These are phyloP conservation scores for Austroboletus niveus DNA, from an alignment of 1,284 basidiomycete species.

Conservation along the genomic window DNA sequence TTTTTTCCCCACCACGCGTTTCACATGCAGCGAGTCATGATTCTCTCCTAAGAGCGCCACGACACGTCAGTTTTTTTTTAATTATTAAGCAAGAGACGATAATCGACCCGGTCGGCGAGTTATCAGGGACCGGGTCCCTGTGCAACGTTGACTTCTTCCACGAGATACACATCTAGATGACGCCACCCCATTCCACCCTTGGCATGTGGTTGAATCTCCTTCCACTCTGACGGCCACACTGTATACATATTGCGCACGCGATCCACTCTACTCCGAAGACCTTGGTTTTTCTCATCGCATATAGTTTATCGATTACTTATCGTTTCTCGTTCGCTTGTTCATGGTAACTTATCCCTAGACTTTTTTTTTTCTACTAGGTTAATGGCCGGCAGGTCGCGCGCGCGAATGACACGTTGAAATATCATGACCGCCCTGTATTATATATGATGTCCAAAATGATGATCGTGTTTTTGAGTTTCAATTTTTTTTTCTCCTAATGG, in stretches of 20 bases:
- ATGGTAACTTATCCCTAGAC: constrained; percentile 22
- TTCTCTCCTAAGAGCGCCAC: constrained; percentile 3
- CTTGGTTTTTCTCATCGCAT: constrained; percentile 5
- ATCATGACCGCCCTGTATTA: no score
- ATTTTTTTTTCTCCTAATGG: no score
- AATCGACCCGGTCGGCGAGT: constrained; percentile 3
- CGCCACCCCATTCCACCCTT: background rate
- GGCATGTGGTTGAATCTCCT: background rate
- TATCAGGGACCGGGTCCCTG: constrained; percentile 11
- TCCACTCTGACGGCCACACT: background rate
- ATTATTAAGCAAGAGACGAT: constrained; percentile 9
- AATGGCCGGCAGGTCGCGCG: no score
- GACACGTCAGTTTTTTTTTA: background rate
- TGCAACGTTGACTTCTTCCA: constrained; percentile 1
- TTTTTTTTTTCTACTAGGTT: no score
- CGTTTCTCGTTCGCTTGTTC: constrained; percentile 4
- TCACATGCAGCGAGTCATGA: constrained; percentile 2
- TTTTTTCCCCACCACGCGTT: background rate
- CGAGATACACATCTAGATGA: background rate
- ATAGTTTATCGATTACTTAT: constrained; percentile 26
- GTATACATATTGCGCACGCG: background rate
- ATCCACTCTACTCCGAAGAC: background rate
- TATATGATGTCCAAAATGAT: no score
- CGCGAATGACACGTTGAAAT: no score
- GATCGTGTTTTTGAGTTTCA: no score